Evolutionary conservation across 2,329 filamentous ascomycete species (phyloP).

Genomic region (Ilyonectria sp.): DNA sequence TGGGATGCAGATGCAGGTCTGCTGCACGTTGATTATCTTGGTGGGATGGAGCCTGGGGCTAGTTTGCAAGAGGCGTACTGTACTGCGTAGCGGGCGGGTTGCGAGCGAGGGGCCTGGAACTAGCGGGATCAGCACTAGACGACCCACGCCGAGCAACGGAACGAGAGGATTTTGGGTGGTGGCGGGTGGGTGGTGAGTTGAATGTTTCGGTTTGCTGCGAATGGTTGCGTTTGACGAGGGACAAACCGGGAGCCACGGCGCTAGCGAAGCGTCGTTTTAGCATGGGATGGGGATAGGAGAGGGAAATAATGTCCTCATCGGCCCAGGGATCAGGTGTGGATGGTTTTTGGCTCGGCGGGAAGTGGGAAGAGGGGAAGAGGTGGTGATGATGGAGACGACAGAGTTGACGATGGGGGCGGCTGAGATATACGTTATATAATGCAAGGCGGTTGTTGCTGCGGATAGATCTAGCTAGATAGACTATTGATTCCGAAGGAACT

Average conservation of each 20-base stretch:
- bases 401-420: constrained; percentile 11
- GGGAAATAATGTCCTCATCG: constrained; percentile 36
- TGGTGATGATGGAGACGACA: constrained; percentile 8
- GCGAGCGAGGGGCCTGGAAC: constrained; percentile 28
- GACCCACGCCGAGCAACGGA: constrained; percentile 47
- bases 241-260: constrained; percentile 42
- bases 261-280: constrained; percentile 28
- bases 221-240: constrained; percentile 36
- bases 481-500: no score
- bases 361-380: constrained; percentile 19
- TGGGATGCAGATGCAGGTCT: constrained; percentile 38
- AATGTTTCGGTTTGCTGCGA: constrained; percentile 23
- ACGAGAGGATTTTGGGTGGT: constrained; percentile 35
- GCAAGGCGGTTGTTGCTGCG: no score
- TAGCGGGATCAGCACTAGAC: constrained; percentile 46
- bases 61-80: constrained; percentile 37
- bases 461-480: not conserved
- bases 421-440: not conserved
- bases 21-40: constrained; percentile 51
- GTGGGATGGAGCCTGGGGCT: constrained; percentile 30
- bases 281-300: constrained; percentile 19
- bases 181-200: constrained; percentile 36
- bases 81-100: constrained; percentile 20
- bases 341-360: constrained; percentile 14
- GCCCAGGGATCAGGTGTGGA: constrained; percentile 6